phyloP scores from a whole-genome alignment of 768 basidiomycete species.

The Leccinum uliginosum region DNA sequence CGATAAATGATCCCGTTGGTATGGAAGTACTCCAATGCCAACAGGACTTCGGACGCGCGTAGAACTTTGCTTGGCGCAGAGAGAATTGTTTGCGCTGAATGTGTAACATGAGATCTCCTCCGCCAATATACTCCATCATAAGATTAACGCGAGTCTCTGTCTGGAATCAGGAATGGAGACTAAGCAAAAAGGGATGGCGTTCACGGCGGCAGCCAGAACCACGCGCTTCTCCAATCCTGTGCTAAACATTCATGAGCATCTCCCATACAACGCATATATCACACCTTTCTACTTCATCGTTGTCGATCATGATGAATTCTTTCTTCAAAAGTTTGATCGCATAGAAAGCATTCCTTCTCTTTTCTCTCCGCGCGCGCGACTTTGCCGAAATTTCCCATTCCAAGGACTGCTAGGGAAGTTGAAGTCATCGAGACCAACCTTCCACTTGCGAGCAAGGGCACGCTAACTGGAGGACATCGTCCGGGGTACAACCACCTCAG shows the following conservation, averaged over 20 bases:
- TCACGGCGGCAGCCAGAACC: slow-evolving; percentile 96
- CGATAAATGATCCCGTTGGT: slow-evolving; percentile 98
- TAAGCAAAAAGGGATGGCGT: slow-evolving; percentile 95
- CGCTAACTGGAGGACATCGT: slow-evolving; percentile 37
- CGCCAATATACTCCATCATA: slow-evolving; percentile 99
- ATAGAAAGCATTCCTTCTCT: slow-evolving; percentile 80
- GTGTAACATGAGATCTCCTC: slow-evolving; percentile 98
- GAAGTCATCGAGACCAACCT: slow-evolving; percentile 97
- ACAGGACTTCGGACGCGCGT: slow-evolving; percentile 93
- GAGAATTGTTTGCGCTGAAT: slow-evolving; percentile 99
- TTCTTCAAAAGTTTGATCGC: slow-evolving; percentile 99
- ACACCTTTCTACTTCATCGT: slow-evolving; percentile 98
- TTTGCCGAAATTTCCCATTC: slow-evolving; percentile 99
- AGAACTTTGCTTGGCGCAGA: slow-evolving; percentile 97
- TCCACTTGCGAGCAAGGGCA: slow-evolving; percentile 57
- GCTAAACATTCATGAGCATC: slow-evolving; percentile 38
- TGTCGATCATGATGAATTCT: slow-evolving; percentile 99
- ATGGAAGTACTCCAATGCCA: slow-evolving; percentile 98
- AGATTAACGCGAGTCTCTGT: slow-evolving; percentile 99
- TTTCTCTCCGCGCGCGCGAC: slow-evolving; percentile 99
- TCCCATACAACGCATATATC: slow-evolving; percentile 13
- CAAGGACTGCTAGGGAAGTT: slow-evolving; percentile 97
- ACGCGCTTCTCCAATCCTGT: slow-evolving; percentile 99
- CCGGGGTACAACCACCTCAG: slow-evolving; percentile 25
- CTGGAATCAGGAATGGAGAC: slow-evolving; percentile 98